A percentile compares a stretch with the other conserved stretches of the same genome.
These are phyloP conservation scores for Candida incommunis DNA, from an alignment of 805 yeast genomes.

Conservation along the genomic window DNA sequence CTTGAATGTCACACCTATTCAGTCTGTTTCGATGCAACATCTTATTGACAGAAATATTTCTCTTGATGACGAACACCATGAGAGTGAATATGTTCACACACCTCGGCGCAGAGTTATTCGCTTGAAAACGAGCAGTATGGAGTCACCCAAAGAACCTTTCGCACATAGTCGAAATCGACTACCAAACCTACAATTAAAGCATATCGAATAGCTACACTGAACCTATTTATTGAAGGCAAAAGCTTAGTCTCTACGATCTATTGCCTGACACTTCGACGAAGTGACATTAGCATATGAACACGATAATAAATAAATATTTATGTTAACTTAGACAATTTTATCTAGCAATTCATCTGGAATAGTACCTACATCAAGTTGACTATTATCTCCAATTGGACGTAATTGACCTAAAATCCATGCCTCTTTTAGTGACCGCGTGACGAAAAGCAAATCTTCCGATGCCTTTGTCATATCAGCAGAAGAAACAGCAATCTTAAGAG, in stretches of 20 bases:
- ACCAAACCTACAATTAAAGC: no score
- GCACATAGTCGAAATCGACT: no score
- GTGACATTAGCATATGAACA: no score
- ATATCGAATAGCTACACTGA: no score
- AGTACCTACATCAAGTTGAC: constrained; percentile 3
- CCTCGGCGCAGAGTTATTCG: neutral
- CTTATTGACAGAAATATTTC: neutral
- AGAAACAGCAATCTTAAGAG: constrained; percentile 25
- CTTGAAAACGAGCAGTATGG: neutral
- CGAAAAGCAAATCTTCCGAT: constrained; percentile 24
- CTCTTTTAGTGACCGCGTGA: constrained; percentile 26
- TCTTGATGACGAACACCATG: neutral
- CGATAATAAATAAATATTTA: no score
- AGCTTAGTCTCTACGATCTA: no score
- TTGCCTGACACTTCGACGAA: no score
- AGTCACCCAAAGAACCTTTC: no score
- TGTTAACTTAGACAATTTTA: constrained; percentile 4
- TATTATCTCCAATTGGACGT: constrained; percentile 9
- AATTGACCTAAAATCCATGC: constrained; percentile 30
- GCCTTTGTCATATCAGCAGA: constrained; percentile 22
- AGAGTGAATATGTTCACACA: neutral
- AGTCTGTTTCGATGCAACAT: neutral
- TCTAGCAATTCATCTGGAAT: constrained; percentile 7
- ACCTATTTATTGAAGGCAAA: no score
- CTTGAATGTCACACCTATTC: neutral